phyloP scores from a whole-genome alignment of 2,329 filamentous ascomycete species.

The Fusarium citri region DNA sequence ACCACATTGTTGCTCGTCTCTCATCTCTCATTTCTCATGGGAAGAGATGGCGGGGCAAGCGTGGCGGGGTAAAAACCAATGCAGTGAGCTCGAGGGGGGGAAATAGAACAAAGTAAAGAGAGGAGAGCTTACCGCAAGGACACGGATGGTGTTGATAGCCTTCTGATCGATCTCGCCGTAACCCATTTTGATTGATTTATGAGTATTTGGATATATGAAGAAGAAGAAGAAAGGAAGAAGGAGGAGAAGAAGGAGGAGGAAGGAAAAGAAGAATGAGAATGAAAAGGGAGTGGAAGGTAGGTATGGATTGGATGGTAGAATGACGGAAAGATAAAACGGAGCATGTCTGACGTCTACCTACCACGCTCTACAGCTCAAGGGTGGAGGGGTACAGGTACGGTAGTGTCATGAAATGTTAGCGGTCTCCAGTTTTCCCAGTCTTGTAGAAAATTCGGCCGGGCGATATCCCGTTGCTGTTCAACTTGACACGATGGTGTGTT shows the following conservation, averaged over 20 bases:
- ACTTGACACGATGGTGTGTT: background rate
- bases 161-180: slow-evolving; percentile 89
- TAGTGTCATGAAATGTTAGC: slow-evolving; percentile 48
- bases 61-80: slow-evolving; percentile 53
- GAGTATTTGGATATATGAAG: slow-evolving; percentile 39
- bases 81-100: slow-evolving; percentile 51
- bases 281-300: slow-evolving; percentile 8
- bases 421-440: slow-evolving; percentile 44
- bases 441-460: slow-evolving; percentile 39
- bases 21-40: slow-evolving; percentile 21
- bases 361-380: slow-evolving; percentile 10
- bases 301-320: slow-evolving; percentile 14
- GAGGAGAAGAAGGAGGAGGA: slow-evolving; percentile 41
- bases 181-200: slow-evolving; percentile 74
- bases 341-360: slow-evolving; percentile 37
- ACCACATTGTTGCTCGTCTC: slow-evolving; percentile 24
- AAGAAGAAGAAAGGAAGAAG: slow-evolving; percentile 40
- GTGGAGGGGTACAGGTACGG: slow-evolving; percentile 47
- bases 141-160: slow-evolving; percentile 97
- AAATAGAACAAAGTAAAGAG: slow-evolving; percentile 14
- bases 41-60: slow-evolving; percentile 44
- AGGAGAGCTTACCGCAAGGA: slow-evolving; percentile 81
- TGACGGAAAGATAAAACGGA: slow-evolving; percentile 45
- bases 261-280: slow-evolving; percentile 21
- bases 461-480: slow-evolving; percentile 27